Base-by-base conservation (phyloP, 2,329 filamentous ascomycete genomes). In the Curvularia lunata region DNA sequence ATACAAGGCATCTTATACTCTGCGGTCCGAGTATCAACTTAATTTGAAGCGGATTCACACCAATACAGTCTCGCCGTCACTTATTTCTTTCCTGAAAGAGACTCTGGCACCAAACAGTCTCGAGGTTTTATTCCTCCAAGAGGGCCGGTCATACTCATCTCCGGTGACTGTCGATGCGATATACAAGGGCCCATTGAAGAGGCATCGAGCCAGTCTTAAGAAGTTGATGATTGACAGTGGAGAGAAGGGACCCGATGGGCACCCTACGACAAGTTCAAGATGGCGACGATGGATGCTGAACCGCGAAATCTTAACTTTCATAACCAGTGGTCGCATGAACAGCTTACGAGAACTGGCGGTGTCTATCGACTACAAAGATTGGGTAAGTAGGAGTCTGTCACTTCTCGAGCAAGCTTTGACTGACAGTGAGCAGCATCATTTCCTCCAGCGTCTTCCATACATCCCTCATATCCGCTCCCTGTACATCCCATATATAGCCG, bases 61-160 rank as follows among this genome's bases (percentile, higher is more conserved):
- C 1, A 90, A 95, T 75, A 83, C 82, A 12, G 88, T 90, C 2
- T 90, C 90, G 1, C 80, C 84, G 7, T 82, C 88, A 23, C 78
- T 95, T 16, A 86, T 95, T 52, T 82, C 83, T 1, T 94, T 95
- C 70, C 81, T 95, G 61, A 91, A 89, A 66, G 89, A 93, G 60
- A 88, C 90, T 0, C 81, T 95, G 37, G 88, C 88, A 19, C 91
- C 91, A 1, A 91, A 95, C 73, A 89, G 86, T 27, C 80, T 95
- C n/a, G 89, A 95, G 75, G 87, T 87, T 8, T 81, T 95, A 9
- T 92, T 92, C 71, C 76, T 95, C 48, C 90, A 93, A 74, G 89
- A 93, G 79, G 71, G 84, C 66, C 74, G 83, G 57, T 72, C 76
- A 21, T 81, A 84, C 74, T 74, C 80, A n/a, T 84, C 85, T 1